A percentile compares a stretch with the other conserved stretches of the same genome.
These are phyloP conservation scores for Populus hybrid DNA, from an alignment of 441 rosid genomes.

Conservation along the genomic window DNA sequence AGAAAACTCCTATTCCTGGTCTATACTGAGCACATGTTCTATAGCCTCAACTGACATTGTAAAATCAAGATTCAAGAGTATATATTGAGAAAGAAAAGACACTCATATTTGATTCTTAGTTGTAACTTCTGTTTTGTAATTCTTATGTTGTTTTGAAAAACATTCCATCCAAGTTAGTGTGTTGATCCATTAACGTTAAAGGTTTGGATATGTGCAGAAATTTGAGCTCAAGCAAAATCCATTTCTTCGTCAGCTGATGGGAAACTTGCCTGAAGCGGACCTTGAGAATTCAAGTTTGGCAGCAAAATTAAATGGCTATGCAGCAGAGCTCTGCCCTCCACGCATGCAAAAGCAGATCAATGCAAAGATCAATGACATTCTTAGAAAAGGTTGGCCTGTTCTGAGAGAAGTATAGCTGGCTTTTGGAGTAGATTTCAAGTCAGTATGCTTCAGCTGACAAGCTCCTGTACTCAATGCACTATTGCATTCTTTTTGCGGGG, in stretches of 20 bases:
- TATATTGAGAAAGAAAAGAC: background rate
- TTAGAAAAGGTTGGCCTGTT: constrained; percentile 80
- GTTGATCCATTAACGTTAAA: constrained; percentile 4
- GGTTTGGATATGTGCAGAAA: constrained; percentile 40
- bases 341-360: constrained; percentile 55
- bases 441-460: background rate
- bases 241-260: constrained; percentile 71
- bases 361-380: constrained; percentile 60
- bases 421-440: background rate
- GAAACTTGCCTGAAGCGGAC: constrained; percentile 74
- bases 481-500: background rate
- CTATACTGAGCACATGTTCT: background rate
- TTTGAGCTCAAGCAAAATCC: constrained; percentile 83
- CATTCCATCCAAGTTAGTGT: background rate
- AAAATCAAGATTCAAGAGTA: background rate
- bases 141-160: background rate
- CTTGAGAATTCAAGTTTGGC: constrained; percentile 72
- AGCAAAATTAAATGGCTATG: constrained; percentile 67
- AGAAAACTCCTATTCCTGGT: background rate
- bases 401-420: constrained; percentile 42
- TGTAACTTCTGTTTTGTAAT: background rate
- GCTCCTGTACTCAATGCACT: background rate
- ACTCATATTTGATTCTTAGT: background rate
- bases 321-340: constrained; percentile 75
- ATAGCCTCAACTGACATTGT: background rate